A percentile compares a stretch with the other conserved stretches of the same genome.
These are phyloP conservation scores for Fusarium sambucinum DNA, from an alignment of 2,329 filamentous ascomycete species.

Conservation along the genomic window DNA sequence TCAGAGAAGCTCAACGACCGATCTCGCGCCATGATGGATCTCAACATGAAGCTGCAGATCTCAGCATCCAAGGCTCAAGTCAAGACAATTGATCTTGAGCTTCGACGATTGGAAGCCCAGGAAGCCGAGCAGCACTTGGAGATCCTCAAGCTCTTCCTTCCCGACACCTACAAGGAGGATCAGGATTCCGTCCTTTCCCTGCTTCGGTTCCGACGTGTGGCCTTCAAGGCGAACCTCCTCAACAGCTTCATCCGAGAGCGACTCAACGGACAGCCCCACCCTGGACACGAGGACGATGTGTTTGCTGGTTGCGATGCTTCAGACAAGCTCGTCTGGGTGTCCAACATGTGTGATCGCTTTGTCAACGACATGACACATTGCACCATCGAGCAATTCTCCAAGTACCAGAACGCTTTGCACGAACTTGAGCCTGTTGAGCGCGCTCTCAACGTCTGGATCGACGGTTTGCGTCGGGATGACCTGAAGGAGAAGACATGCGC, in stretches of 20 bases:
- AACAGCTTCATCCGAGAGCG: constrained; percentile 83
- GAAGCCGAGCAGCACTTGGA: constrained; percentile 89
- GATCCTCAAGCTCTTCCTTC: constrained; percentile 90
- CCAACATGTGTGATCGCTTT: constrained; percentile 85
- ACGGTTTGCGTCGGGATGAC: constrained; percentile 84
- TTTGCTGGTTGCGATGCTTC: constrained; percentile 84
- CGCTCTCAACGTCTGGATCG: constrained; percentile 88
- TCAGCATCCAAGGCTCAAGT: constrained; percentile 92
- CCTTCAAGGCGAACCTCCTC: constrained; percentile 87
- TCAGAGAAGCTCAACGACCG: constrained; percentile 89
- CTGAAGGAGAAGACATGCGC: constrained; percentile 87
- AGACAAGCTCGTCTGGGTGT: constrained; percentile 87
- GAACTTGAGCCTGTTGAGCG: constrained; percentile 94
- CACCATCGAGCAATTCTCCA: constrained; percentile 80
- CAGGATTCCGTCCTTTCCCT: constrained; percentile 89
- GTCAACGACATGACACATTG: constrained; percentile 83
- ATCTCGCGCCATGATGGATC: constrained; percentile 94
- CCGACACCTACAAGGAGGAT: constrained; percentile 83
- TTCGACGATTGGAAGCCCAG: constrained; percentile 87
- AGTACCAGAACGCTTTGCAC: constrained; percentile 82
- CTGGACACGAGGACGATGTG: constrained; percentile 80
- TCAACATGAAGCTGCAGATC: constrained; percentile 93
- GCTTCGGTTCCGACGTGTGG: constrained; percentile 86
- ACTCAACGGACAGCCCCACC: constrained; percentile 74
- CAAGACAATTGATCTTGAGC: constrained; percentile 92